A percentile compares a stretch with the other conserved stretches of the same genome.
Conservation (phyloP, 441 rosid species). For the Arabidopsis lyrata region DNA sequence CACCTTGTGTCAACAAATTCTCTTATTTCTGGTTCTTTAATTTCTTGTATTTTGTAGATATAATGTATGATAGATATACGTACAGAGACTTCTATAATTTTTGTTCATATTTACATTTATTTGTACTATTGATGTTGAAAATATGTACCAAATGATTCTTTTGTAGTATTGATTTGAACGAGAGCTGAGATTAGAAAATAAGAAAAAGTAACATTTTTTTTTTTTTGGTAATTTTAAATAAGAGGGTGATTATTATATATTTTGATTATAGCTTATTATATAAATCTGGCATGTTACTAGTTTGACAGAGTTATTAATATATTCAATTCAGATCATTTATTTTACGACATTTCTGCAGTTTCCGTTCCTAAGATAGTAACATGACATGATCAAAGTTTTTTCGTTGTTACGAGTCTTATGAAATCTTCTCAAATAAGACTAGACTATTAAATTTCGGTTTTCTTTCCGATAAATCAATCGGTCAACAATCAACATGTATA, state of each 20-base stretch:
- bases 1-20: not conserved
- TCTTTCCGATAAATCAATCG: slow-evolving; percentile 8
- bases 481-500: slow-evolving; percentile 26
- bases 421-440: not conserved
- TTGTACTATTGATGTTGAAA: slow-evolving; percentile 6
- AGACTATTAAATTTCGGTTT: not conserved
- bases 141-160: slow-evolving; percentile 13
- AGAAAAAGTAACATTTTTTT: not conserved
- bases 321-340: not conserved
- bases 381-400: not conserved
- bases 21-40: not conserved
- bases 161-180: slow-evolving; percentile 15
- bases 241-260: not conserved
- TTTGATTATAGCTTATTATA: not conserved
- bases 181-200: not conserved
- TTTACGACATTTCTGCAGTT: not conserved
- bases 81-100: not conserved
- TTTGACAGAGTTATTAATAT: slow-evolving; percentile 6
- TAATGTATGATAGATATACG: slow-evolving; percentile 6
- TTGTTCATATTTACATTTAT: slow-evolving; percentile 12
- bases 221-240: not conserved
- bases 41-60: slow-evolving; percentile 15
- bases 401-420: not conserved
- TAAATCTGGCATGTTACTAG: slow-evolving; percentile 7
- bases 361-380: not conserved